phyloP scores from a whole-genome alignment of 768 basidiomycete genomes.

The Russula olivacea region DNA sequence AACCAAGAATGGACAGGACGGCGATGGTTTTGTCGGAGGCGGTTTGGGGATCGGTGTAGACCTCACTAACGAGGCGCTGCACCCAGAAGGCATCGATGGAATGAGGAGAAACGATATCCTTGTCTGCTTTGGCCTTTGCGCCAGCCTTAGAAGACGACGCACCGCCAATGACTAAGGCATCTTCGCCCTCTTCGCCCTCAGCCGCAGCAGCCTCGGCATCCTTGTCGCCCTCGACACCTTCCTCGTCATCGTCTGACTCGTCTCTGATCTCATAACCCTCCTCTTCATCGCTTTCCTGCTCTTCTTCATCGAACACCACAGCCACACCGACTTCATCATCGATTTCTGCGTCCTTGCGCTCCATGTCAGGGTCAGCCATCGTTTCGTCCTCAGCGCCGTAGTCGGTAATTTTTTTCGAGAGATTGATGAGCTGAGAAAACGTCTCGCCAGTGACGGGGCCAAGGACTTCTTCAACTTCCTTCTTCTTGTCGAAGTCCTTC shows the following conservation, averaged over 20 bases:
- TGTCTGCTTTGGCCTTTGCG: constrained; percentile 53
- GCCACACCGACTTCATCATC: constrained; percentile 98
- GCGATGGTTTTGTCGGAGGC: constrained; percentile 85
- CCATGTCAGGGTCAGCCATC: constrained; percentile 72
- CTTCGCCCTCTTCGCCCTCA: constrained; percentile 55
- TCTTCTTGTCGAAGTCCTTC: constrained; percentile 98
- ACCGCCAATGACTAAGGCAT: constrained; percentile 76
- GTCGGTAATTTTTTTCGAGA: constrained; percentile 95
- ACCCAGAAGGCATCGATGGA: constrained; percentile 98
- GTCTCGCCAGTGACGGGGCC: constrained; percentile 59
- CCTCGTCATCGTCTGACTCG: constrained; percentile 73
- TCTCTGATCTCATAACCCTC: constrained; percentile 84
- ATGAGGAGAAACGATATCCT: constrained; percentile 82
- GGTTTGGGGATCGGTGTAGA: constrained; percentile 92
- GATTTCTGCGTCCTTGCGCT: constrained; percentile 80
- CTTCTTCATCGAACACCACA: constrained; percentile 96
- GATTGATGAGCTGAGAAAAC: constrained; percentile 76
- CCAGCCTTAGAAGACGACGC: constrained; percentile 44
- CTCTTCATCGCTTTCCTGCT: constrained; percentile 87
- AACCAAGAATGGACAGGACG: constrained; percentile 79
- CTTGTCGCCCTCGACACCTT: constrained; percentile 44
- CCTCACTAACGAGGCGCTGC: constrained; percentile 84
- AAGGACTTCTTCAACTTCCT: constrained; percentile 80
- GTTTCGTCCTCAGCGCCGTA: constrained; percentile 84
- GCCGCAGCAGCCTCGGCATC: constrained; percentile 37